Evolutionary conservation across 768 basidiomycete species (phyloP), one percentile per base, ranked within the genome.

Genomic region (Ephemerocybe angulata): DNA sequence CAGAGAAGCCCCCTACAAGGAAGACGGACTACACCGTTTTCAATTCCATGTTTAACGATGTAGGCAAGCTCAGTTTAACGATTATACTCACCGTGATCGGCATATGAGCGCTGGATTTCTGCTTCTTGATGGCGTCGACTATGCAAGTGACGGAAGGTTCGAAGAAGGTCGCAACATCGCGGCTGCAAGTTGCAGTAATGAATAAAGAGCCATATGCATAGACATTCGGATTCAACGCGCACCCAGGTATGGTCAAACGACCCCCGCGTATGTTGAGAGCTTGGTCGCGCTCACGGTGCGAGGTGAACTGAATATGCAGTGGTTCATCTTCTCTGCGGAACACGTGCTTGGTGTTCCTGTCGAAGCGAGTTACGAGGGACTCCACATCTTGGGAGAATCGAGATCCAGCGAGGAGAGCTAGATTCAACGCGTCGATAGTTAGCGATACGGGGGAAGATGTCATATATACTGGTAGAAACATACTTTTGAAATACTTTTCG

Each of bases 301-400:
- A 70, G 11, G 76, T 77, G 35, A 80, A 76, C 42, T 67, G 68
- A 50, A 80, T 76, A 58, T 67, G 78, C n/a, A 72, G 68, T 5
- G 70, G 67, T 10, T 77, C 70, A 3, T 55, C 31, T 4, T 67
- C 51, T 53, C 67, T 65, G 19, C 61, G 63, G 60, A 80, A 80
- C 22, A 67, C 65, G 5, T 72, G 65, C 53, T 79, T 80, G 2
- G 77, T 73, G 1, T 66, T 66, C 52, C 68, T 72, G 59, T 81
- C 79, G 53, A 81, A 81, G 30, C 66, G 66, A 11, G 57, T 56
- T 6, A 60, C 62, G 56, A 80, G 76, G 17, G 72, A 60, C 12
- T 60, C 50, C 21, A 79, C 56, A 46, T 77, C 75, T 4, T 70
- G 70, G 0, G 53, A 44, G 35, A 70, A 81, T 47, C 65, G 68